A percentile compares a stretch with the other conserved stretches of the same genome.
Evolutionary conservation across 805 yeast genomes (phyloP).

Genomic region (Pichia membranifaciens): DNA sequence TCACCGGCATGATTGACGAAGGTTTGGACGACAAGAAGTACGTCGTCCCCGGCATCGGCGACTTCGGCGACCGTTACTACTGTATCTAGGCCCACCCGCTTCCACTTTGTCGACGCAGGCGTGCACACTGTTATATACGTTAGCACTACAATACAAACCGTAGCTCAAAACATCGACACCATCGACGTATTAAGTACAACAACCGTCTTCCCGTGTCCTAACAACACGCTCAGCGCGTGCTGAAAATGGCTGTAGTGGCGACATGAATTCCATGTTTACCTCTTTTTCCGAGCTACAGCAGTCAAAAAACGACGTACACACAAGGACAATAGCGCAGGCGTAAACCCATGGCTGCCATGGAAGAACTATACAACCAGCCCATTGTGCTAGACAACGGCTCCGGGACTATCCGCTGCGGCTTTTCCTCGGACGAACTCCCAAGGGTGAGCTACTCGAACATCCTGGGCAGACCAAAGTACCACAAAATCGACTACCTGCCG

Average conservation of each 20-base stretch:
- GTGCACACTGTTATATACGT: too few species aligned
- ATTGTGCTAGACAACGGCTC: slow-evolving; percentile 82
- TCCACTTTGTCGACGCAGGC: too few species aligned
- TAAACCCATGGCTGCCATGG: slow-evolving; percentile 12
- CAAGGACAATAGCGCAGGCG: too few species aligned
- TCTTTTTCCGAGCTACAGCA: not conserved
- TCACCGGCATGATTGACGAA: slow-evolving; percentile 90
- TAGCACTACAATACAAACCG: too few species aligned
- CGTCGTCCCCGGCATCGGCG: slow-evolving; percentile 94
- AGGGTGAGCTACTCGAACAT: slow-evolving; percentile 55
- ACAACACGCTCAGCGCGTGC: too few species aligned
- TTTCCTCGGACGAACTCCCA: slow-evolving; percentile 89
- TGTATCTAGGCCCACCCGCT: slow-evolving; percentile 48
- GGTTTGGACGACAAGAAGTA: slow-evolving; percentile 79
- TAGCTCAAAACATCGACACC: too few species aligned
- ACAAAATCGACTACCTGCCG: slow-evolving; percentile 55
- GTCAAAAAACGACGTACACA: too few species aligned
- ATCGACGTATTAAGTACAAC: too few species aligned
- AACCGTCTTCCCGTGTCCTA: too few species aligned
- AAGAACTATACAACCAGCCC: slow-evolving; percentile 54
- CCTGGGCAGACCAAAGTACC: slow-evolving; percentile 79
- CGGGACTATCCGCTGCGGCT: slow-evolving; percentile 80
- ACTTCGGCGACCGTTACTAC: slow-evolving; percentile 96
- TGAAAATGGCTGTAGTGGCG: not conserved
- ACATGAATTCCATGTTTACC: slow-evolving; percentile 3